Percentiles rank a stretch among this genome's conserved stretches.
phyloP scores from a whole-genome alignment of 1,284 basidiomycete genomes.

The Moesziomyces sp. region DNA sequence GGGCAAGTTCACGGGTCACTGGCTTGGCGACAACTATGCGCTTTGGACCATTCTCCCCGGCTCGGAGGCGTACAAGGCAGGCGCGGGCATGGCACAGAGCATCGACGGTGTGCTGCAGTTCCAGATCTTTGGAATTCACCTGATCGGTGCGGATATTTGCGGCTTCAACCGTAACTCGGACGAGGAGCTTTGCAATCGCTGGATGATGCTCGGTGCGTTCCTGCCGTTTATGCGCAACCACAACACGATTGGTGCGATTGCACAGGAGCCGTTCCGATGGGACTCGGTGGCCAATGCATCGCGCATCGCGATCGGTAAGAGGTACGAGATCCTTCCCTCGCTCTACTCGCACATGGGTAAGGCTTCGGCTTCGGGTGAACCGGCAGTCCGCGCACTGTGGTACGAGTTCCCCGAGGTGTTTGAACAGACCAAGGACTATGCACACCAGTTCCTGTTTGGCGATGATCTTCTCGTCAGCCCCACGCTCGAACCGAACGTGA shows the following conservation, averaged over 20 bases:
- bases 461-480: slow-evolving; percentile 44
- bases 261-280: slow-evolving; percentile 55
- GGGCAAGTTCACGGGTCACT: slow-evolving; percentile 42
- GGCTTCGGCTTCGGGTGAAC: slow-evolving; percentile 26
- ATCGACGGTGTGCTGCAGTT: slow-evolving; percentile 80
- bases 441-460: slow-evolving; percentile 54
- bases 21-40: slow-evolving; percentile 76
- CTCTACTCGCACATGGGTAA: slow-evolving; percentile 46
- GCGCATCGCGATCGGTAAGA: slow-evolving; percentile 46
- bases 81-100: slow-evolving; percentile 70
- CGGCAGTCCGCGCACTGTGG: slow-evolving; percentile 47
- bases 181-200: slow-evolving; percentile 76
- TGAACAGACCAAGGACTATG: slow-evolving; percentile 38
- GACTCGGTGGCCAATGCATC: slow-evolving; percentile 45
- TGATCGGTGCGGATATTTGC: slow-evolving; percentile 51
- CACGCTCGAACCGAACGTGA: slow-evolving; percentile 51
- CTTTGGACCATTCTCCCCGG: slow-evolving; percentile 72
- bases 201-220: slow-evolving; percentile 52
- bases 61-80: slow-evolving; percentile 38
- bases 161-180: slow-evolving; percentile 74
- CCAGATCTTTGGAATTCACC: slow-evolving; percentile 71
- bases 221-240: slow-evolving; percentile 53
- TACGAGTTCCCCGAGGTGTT: slow-evolving; percentile 52
- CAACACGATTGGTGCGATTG: slow-evolving; percentile 49
- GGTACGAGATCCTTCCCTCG: slow-evolving; percentile 45